Conservation (phyloP, 768 basidiomycete species). For the Gyrodon lividus region DNA sequence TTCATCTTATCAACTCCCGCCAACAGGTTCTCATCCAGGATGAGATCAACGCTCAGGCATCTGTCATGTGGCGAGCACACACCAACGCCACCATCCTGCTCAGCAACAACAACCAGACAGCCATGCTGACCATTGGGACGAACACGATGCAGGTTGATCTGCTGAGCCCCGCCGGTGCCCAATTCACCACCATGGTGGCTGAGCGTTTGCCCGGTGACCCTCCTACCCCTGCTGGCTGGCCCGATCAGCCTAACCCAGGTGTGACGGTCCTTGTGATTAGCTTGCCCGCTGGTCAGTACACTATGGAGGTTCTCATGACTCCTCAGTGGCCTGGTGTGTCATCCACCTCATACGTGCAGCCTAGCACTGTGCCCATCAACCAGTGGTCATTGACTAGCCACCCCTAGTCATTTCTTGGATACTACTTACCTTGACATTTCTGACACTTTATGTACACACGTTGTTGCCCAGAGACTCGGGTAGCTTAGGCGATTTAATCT, state of each 20-base stretch:
- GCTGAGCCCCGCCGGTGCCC: slow-evolving; percentile 60
- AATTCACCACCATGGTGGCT: slow-evolving; percentile 57
- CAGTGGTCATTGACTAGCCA: slow-evolving; percentile 82
- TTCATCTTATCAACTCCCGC: slow-evolving; percentile 79
- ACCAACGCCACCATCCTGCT: slow-evolving; percentile 87
- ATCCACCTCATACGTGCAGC: slow-evolving; percentile 60
- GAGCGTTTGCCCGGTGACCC: slow-evolving; percentile 61
- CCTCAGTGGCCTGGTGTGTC: slow-evolving; percentile 87
- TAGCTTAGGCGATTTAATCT: background rate
- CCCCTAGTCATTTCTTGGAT: slow-evolving; percentile 22
- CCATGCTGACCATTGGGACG: slow-evolving; percentile 71
- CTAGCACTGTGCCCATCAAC: slow-evolving; percentile 65
- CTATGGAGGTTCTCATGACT: slow-evolving; percentile 82
- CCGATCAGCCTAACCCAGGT: slow-evolving; percentile 74
- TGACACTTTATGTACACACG: background rate
- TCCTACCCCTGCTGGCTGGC: slow-evolving; percentile 50
- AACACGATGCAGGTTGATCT: slow-evolving; percentile 67
- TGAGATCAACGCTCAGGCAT: slow-evolving; percentile 64
- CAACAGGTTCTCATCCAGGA: slow-evolving; percentile 92
- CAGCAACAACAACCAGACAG: slow-evolving; percentile 54
- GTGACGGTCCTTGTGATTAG: slow-evolving; percentile 79
- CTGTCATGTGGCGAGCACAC: slow-evolving; percentile 89
- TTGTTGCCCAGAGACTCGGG: background rate
- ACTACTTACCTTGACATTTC: background rate
- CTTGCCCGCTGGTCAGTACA: slow-evolving; percentile 65